A percentile compares a stretch with the other conserved stretches of the same genome.
These are phyloP conservation scores for Torulaspora gathmanii DNA, from an alignment of 805 yeast species.

Conservation along the genomic window DNA sequence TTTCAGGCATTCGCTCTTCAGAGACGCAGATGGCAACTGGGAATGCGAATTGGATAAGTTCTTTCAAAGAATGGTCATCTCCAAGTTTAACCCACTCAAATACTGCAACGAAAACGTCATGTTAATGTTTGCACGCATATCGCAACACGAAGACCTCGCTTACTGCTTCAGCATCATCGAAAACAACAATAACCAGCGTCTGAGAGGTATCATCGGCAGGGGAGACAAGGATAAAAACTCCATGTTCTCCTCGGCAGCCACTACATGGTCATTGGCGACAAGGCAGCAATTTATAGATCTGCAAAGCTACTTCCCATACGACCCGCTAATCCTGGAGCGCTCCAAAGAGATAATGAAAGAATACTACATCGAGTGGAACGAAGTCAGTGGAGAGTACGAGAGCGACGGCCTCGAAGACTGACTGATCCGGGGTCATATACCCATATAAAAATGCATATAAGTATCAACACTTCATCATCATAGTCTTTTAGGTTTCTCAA, in stretches of 20 bases:
- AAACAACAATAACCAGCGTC: slow-evolving; percentile 60
- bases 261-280: slow-evolving; percentile 44
- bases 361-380: slow-evolving; percentile 78
- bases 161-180: slow-evolving; percentile 93
- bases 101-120: slow-evolving; percentile 93
- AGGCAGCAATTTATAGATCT: slow-evolving; percentile 82
- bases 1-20: slow-evolving; percentile 66
- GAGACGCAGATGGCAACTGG: slow-evolving; percentile 51
- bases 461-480: neutral
- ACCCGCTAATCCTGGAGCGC: slow-evolving; percentile 71
- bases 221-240: slow-evolving; percentile 17
- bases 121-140: slow-evolving; percentile 84
- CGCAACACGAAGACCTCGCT: slow-evolving; percentile 84
- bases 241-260: slow-evolving; percentile 21
- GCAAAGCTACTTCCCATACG: slow-evolving; percentile 95
- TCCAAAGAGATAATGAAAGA: slow-evolving; percentile 52
- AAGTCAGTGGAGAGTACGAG: slow-evolving; percentile 57
- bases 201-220: slow-evolving; percentile 41
- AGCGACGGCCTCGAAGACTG: slow-evolving; percentile 45
- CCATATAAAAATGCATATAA: slow-evolving; percentile 1
- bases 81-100: slow-evolving; percentile 89
- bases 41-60: slow-evolving; percentile 77
- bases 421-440: neutral
- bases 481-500: neutral
- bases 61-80: slow-evolving; percentile 76